Evolutionary conservation across 2,329 filamentous ascomycete genomes (phyloP).

Genomic region (Colletotrichum kahawae): DNA sequence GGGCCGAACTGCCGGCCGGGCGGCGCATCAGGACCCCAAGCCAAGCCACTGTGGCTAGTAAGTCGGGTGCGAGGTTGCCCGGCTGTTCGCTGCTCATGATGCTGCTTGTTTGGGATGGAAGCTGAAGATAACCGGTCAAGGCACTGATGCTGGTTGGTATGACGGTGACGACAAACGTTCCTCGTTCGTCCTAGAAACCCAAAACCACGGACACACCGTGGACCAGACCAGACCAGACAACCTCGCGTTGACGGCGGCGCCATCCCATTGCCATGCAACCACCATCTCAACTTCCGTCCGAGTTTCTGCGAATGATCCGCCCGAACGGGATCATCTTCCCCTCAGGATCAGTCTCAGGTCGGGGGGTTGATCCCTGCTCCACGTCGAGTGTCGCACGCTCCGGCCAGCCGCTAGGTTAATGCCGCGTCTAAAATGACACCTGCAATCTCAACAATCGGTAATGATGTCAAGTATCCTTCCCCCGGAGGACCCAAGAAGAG

Average conservation of each 20-base stretch:
- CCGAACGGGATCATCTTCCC: conserved; percentile 17
- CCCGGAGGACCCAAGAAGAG: conserved; percentile 1
- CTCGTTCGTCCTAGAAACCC: neutral
- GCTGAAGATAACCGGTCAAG: neutral
- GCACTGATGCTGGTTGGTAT: neutral
- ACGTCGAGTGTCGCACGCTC: conserved; percentile 28
- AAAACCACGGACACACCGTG: neutral
- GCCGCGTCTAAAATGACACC: conserved; percentile 29
- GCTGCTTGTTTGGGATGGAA: neutral
- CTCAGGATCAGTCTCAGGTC: conserved; percentile 28
- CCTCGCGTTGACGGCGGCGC: conserved; percentile 8
- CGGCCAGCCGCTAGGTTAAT: conserved; percentile 27
- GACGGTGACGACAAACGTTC: neutral
- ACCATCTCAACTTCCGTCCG: conserved; percentile 11
- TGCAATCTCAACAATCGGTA: conserved; percentile 27
- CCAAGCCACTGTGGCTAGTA: neutral
- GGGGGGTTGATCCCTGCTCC: conserved; percentile 24
- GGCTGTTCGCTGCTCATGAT: neutral
- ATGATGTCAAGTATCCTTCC: conserved; percentile 29
- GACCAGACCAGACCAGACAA: neutral
- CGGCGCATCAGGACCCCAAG: neutral
- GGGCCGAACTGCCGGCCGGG: conserved; percentile 3
- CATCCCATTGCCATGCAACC: conserved; percentile 8
- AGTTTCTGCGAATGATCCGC: conserved; percentile 11
- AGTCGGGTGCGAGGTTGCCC: neutral